These are phyloP conservation scores for Saprolegnia diclina DNA, from an alignment of 352 stramenopile species.

Conservation along the genomic window DNA sequence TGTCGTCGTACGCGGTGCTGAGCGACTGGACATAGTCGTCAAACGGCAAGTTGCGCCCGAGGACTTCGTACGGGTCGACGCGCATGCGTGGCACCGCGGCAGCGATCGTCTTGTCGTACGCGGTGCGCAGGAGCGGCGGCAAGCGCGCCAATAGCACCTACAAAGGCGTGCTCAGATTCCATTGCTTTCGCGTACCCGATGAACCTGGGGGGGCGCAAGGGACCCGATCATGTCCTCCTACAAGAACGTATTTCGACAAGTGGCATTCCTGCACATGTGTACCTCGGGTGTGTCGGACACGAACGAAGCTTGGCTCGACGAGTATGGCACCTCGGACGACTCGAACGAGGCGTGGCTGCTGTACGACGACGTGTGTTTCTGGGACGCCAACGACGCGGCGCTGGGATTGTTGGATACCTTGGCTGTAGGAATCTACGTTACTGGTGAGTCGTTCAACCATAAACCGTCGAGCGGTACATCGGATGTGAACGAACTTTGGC, in stretches of 20 bases:
- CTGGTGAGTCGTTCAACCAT: too few relatives aligned
- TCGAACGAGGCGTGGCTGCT: background rate
- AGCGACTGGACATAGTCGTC: slow-evolving; percentile 45
- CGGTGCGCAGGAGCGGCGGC: background rate
- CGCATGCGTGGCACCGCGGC: background rate
- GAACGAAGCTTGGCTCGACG: slow-evolving; percentile 17
- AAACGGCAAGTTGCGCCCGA: slow-evolving; percentile 29
- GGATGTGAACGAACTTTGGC: slow-evolving; percentile 21
- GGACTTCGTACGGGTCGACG: slow-evolving; percentile 9
- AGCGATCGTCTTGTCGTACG: background rate
- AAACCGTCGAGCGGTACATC: slow-evolving; percentile 8
- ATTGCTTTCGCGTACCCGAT: background rate
- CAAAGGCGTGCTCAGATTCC: background rate
- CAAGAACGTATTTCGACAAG: too few relatives aligned
- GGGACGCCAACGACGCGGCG: background rate
- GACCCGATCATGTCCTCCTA: background rate
- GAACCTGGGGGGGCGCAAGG: background rate
- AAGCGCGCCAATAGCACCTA: background rate
- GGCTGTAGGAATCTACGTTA: background rate
- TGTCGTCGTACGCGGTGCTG: slow-evolving; percentile 34
- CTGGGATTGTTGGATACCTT: background rate
- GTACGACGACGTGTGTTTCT: background rate
- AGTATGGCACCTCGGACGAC: background rate
- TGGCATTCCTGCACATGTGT: background rate
- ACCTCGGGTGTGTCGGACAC: background rate